Evolutionary conservation across 2,329 filamentous ascomycete genomes (phyloP), one percentile per base, ranked within the genome.

Genomic region (Xylariales sp.): DNA sequence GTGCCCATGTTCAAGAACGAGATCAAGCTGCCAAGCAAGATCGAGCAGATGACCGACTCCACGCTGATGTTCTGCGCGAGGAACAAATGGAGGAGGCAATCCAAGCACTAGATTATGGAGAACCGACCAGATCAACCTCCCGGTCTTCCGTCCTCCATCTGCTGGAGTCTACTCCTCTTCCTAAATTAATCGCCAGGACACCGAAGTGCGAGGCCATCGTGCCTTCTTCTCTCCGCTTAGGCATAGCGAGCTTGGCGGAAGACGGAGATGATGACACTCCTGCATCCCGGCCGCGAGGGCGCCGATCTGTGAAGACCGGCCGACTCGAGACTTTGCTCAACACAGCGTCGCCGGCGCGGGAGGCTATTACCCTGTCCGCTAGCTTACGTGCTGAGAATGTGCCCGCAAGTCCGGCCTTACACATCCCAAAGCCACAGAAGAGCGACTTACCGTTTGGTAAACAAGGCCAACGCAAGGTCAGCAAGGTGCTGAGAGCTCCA

Each of bases 391-490:
- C 31, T 16, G 40, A 48, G 28, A 33, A 38, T 8, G 29, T 27
- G 14, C 5, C 28, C 11, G 10, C 20, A 19, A 6, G 14, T 8
- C 28, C 33, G 28, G 24, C 29, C 22, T 53, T 25, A 3, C 51
- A 57, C 20, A 54, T 58, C 1, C 49, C 61, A 10, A 40, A 53
- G 12, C 62, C 69, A 11, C 64, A 63, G 20, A 61, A 56, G 28
- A 65, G 69, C 43, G 58, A 63, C 28, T 57, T 73, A 16, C 68
- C 70, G 1, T 71, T 66, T 32, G 58, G 52, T 5, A 64, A 60
- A 36, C 39, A 47, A 16, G 40, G 39, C 4, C 31, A 38, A 10
- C 51, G 45, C 19, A 52, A 40, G 38, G 15, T 22, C 5, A 39
- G 14, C 18, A 43, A 43, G 24, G 22, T 32, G 10, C 18, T 38